A percentile compares a stretch with the other conserved stretches of the same genome.
These are phyloP conservation scores for Bonia amplexicaulis DNA, from an alignment of 176 grass and related monocot species.

Conservation along the genomic window DNA sequence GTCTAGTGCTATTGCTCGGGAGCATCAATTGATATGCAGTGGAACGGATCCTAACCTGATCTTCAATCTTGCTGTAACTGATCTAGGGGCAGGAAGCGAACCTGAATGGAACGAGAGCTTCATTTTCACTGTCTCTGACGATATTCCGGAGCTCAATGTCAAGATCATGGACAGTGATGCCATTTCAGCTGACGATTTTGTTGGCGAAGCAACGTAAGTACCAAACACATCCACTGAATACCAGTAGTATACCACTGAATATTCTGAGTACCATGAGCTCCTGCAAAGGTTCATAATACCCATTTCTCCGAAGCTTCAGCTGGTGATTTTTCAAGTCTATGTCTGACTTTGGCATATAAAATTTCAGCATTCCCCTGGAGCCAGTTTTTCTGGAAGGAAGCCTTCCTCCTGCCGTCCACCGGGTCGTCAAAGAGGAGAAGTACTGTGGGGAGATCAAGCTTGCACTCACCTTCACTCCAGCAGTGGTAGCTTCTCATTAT, in stretches of 20 bases:
- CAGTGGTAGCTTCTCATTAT: background rate
- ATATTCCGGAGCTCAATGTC: constrained; percentile 32
- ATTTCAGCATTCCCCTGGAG: constrained; percentile 58
- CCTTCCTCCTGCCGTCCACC: constrained; percentile 53
- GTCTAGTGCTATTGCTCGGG: too few species aligned
- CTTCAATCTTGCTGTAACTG: background rate
- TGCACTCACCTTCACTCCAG: constrained; percentile 75
- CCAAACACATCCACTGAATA: background rate
- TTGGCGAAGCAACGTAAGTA: constrained; percentile 67
- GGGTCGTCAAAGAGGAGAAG: constrained; percentile 65
- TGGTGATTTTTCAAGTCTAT: background rate
- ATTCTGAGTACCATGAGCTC: background rate
- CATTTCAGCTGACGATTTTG: constrained; percentile 57
- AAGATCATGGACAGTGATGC: constrained; percentile 88
- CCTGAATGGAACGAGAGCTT: constrained; percentile 96
- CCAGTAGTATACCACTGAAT: background rate
- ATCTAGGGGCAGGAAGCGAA: constrained; percentile 54
- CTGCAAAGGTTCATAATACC: background rate
- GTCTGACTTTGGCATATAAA: background rate
- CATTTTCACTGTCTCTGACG: constrained; percentile 54
- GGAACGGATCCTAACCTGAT: background rate
- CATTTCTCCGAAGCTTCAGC: background rate
- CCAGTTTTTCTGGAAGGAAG: constrained; percentile 55
- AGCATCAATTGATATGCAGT: background rate
- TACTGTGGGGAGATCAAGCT: constrained; percentile 81